Percentiles rank a stretch among this genome's conserved stretches.
These are phyloP conservation scores for Globisporangium recalcitrans DNA, from an alignment of 352 stramenopile genomes.

Conservation along the genomic window DNA sequence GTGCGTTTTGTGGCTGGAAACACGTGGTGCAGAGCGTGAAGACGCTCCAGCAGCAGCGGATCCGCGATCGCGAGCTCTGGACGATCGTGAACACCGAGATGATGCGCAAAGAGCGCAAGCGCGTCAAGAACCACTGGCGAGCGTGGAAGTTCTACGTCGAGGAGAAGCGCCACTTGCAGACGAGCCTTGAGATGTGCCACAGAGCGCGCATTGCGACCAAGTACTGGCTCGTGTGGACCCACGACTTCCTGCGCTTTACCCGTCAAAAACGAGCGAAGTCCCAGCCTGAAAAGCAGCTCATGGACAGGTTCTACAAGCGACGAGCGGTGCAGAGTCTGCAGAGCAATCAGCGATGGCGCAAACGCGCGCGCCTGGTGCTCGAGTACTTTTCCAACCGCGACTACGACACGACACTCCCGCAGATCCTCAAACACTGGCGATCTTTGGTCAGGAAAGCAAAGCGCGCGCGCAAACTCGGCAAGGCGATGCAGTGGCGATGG, in stretches of 20 bases:
- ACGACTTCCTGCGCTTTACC: conserved; percentile 31
- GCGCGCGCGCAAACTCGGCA: conserved; percentile 1
- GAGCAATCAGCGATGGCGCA: conserved; percentile 13
- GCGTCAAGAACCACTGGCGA: conserved; percentile 37
- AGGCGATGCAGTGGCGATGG: background rate
- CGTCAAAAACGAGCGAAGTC: background rate
- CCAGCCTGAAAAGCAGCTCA: background rate
- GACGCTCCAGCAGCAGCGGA: conserved; percentile 36
- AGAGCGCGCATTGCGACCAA: conserved; percentile 51
- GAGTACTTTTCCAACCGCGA: conserved; percentile 33
- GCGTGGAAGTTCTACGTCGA: conserved; percentile 37
- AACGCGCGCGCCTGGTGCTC: conserved; percentile 30
- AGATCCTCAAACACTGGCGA: conserved; percentile 19
- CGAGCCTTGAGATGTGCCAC: conserved; percentile 42
- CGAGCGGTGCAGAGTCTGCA: conserved; percentile 14
- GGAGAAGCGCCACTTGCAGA: conserved; percentile 34
- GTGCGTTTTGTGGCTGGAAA: conserved; percentile 33
- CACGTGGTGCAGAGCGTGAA: conserved; percentile 37
- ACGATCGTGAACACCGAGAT: conserved; percentile 56
- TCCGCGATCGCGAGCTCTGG: conserved; percentile 51
- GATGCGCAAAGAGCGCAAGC: conserved; percentile 31
- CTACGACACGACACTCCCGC: conserved; percentile 22
- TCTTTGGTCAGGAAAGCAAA: conserved; percentile 1
- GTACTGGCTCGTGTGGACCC: conserved; percentile 52
- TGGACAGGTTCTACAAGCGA: conserved; percentile 11